A percentile compares a stretch with the other conserved stretches of the same genome.
Evolutionary conservation across 139 green algal genomes (phyloP).

Genomic region (Marvania coccoides): DNA sequence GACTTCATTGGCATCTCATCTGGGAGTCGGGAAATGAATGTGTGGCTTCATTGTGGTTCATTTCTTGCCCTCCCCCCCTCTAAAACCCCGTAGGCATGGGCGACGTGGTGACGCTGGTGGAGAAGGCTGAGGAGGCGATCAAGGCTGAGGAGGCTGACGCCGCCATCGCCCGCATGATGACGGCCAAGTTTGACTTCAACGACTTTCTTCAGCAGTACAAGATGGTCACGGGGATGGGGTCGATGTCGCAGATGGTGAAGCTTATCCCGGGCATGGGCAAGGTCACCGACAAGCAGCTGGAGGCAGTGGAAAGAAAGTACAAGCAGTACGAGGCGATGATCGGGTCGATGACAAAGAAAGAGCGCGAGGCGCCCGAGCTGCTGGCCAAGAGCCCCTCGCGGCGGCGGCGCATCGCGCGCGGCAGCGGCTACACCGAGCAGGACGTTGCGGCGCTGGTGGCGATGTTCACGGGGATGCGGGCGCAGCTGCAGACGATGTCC

Average conservation of each 20-base stretch:
- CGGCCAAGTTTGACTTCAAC: conserved; percentile 97
- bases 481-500: conserved; percentile 60
- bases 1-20: no score
- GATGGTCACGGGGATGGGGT: conserved; percentile 90
- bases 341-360: conserved; percentile 72
- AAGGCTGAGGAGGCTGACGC: conserved; percentile 76
- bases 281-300: conserved; percentile 84
- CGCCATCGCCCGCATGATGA: background rate
- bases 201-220: conserved; percentile 96
- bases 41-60: background rate
- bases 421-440: conserved; percentile 47
- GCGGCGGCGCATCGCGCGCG: conserved; percentile 37
- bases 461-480: conserved; percentile 70
- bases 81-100: conserved; percentile 64
- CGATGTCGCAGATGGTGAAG: conserved; percentile 79
- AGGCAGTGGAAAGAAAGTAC: conserved; percentile 61
- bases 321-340: conserved; percentile 79
- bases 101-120: conserved; percentile 92
- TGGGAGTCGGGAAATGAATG: background rate
- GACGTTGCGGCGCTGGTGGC: conserved; percentile 69
- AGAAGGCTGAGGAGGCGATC: conserved; percentile 82
- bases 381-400: conserved; percentile 56
- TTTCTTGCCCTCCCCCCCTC: background rate
- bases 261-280: conserved; percentile 87
- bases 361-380: conserved; percentile 79